Evolutionary conservation across 2,329 filamentous ascomycete genomes (phyloP).

Genomic region (Neospermospora avenae): DNA sequence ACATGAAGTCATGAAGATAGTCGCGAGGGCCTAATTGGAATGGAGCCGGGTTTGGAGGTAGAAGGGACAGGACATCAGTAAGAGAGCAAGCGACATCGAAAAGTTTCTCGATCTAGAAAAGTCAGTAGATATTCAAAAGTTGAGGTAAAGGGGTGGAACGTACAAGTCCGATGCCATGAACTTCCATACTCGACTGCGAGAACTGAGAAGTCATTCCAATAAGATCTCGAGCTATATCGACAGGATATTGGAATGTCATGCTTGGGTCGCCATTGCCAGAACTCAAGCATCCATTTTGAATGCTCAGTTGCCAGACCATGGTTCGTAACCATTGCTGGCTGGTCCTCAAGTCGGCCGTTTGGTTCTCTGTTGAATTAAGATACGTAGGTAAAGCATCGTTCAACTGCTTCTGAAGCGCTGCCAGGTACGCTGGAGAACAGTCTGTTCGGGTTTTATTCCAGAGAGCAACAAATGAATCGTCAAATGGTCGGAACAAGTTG

Average conservation of each 20-base stretch:
- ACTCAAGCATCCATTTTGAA: conserved; percentile 51
- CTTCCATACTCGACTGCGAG: conserved; percentile 68
- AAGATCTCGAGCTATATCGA: conserved; percentile 60
- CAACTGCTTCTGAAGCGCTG: conserved; percentile 59
- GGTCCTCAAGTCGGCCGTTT: conserved; percentile 51
- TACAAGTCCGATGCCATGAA: conserved; percentile 72
- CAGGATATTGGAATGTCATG: conserved; percentile 61
- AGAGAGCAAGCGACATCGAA: conserved; percentile 73
- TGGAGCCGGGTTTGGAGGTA: conserved; percentile 56
- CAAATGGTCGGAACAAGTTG: conserved; percentile 62
- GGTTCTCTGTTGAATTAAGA: conserved; percentile 49
- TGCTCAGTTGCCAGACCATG: conserved; percentile 59
- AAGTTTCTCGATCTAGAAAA: conserved; percentile 67
- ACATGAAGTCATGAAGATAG: conserved; percentile 67
- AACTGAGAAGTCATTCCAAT: conserved; percentile 67
- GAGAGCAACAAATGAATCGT: conserved; percentile 58
- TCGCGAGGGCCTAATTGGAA: conserved; percentile 69
- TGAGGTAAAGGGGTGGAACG: conserved; percentile 33
- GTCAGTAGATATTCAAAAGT: conserved; percentile 9
- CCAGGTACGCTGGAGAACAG: conserved; percentile 55
- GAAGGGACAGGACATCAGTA: conserved; percentile 67
- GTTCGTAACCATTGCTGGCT: conserved; percentile 66
- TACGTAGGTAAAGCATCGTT: conserved; percentile 51
- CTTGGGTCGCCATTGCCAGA: conserved; percentile 47
- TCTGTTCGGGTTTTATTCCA: conserved; percentile 65